Conservation (phyloP, 805 yeast genomes). For the Spathaspora boniae region DNA sequence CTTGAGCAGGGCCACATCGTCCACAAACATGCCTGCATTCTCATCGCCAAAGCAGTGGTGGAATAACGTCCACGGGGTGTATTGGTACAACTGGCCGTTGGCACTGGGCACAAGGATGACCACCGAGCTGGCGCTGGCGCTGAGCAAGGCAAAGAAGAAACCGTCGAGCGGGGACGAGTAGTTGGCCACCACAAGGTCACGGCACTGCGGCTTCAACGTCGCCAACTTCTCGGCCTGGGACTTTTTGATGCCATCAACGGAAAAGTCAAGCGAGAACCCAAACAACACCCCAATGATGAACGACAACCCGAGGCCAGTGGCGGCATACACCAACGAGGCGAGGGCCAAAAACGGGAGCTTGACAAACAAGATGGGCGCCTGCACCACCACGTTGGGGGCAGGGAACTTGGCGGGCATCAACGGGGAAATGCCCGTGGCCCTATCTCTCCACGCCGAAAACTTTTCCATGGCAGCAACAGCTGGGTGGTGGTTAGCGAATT, state of each 20-base stretch:
- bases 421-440: constrained; percentile 92
- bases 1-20: constrained; percentile 21
- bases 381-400: neutral
- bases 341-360: constrained; percentile 30
- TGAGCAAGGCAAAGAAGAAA: constrained; percentile 21
- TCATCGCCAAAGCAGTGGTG: constrained; percentile 18
- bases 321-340: constrained; percentile 10
- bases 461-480: constrained; percentile 57
- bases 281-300: constrained; percentile 23
- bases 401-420: constrained; percentile 52
- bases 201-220: constrained; percentile 32
- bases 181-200: constrained; percentile 55
- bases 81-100: constrained; percentile 27
- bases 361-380: constrained; percentile 14
- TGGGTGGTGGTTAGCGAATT: constrained; percentile 2
- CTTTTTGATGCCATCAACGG: constrained; percentile 49
- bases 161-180: constrained; percentile 60
- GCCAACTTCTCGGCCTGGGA: constrained; percentile 32
- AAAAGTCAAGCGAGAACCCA: constrained; percentile 35
- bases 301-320: constrained; percentile 17
- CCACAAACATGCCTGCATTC: constrained; percentile 9
- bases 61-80: constrained; percentile 26
- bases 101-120: constrained; percentile 39
- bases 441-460: constrained; percentile 81
- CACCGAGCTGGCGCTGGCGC: constrained; percentile 18